These are phyloP conservation scores for Wickerhamiella sergipiensis DNA, from an alignment of 805 yeast species.

Conservation along the genomic window DNA sequence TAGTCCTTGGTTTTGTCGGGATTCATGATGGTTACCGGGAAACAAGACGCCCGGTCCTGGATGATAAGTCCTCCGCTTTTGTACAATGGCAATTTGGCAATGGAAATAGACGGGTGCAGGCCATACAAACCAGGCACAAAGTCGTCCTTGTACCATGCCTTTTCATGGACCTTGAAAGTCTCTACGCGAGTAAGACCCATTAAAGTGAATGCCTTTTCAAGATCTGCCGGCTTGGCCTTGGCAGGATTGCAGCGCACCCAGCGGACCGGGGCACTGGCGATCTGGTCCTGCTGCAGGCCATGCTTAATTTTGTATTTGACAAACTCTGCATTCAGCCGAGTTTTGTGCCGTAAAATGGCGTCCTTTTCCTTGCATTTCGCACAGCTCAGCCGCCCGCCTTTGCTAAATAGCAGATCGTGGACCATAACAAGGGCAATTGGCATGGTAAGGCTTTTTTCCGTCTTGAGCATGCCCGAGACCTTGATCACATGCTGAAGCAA, in stretches of 20 bases:
- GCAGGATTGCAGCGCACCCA: slow-evolving; percentile 48
- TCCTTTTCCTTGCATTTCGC: slow-evolving; percentile 82
- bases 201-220: slow-evolving; percentile 26
- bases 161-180: slow-evolving; percentile 27
- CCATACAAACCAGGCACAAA: slow-evolving; percentile 71
- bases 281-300: slow-evolving; percentile 20
- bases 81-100: slow-evolving; percentile 59
- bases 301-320: slow-evolving; percentile 62
- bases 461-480: slow-evolving; percentile 50
- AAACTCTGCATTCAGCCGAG: slow-evolving; percentile 71
- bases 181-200: slow-evolving; percentile 32
- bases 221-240: slow-evolving; percentile 29
- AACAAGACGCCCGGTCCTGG: slow-evolving; percentile 94
- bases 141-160: slow-evolving; percentile 43
- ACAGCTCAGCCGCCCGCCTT: slow-evolving; percentile 71
- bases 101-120: slow-evolving; percentile 57
- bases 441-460: slow-evolving; percentile 35
- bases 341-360: slow-evolving; percentile 60
- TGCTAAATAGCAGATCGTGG: slow-evolving; percentile 68
- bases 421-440: slow-evolving; percentile 49
- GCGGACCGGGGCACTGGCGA: slow-evolving; percentile 29
- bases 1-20: slow-evolving; percentile 48
- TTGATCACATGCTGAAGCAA: slow-evolving; percentile 49
- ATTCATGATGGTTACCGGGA: slow-evolving; percentile 75
- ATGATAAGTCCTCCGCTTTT: slow-evolving; percentile 67